These are phyloP conservation scores for Aspergillus calidoustus DNA, from an alignment of 2,329 filamentous ascomycete species.

Conservation along the genomic window DNA sequence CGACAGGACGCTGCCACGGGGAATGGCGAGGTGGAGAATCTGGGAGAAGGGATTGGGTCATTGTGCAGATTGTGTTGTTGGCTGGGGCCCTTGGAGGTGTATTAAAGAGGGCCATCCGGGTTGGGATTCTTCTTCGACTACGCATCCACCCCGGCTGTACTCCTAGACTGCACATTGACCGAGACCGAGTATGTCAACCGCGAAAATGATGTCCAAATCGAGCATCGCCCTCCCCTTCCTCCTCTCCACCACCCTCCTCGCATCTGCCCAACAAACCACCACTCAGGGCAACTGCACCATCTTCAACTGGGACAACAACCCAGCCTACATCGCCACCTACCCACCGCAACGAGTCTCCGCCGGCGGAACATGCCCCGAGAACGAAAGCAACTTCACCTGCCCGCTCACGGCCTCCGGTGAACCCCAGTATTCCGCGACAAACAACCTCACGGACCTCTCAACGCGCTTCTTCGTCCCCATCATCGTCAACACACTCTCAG, in stretches of 20 bases:
- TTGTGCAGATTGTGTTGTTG: neutral
- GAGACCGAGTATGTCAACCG: neutral
- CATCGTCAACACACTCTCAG: neutral
- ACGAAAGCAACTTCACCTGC: conserved; percentile 2
- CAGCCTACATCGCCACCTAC: neutral
- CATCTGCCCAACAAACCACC: neutral
- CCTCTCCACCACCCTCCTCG: neutral
- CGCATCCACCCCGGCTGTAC: neutral
- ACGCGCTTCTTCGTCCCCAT: neutral
- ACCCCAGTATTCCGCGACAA: neutral
- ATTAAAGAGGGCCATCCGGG: neutral
- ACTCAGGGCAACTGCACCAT: conserved; percentile 7
- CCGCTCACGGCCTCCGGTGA: conserved; percentile 7
- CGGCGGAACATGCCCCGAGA: conserved; percentile 3
- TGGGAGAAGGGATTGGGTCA: neutral
- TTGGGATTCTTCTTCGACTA: neutral
- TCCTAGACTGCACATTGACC: too few relatives aligned
- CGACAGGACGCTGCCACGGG: neutral
- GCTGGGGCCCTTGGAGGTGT: neutral
- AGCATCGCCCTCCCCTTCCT: conserved; percentile 2
- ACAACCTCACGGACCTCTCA: neutral
- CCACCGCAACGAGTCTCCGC: conserved; percentile 6
- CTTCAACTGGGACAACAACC: conserved; percentile 14
- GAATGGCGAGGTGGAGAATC: neutral
- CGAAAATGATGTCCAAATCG: neutral